Percentiles rank a stretch among this genome's conserved stretches.
Evolutionary conservation across 345 rosid genomes (phyloP).

Genomic region (Cardamine resedifolia): DNA sequence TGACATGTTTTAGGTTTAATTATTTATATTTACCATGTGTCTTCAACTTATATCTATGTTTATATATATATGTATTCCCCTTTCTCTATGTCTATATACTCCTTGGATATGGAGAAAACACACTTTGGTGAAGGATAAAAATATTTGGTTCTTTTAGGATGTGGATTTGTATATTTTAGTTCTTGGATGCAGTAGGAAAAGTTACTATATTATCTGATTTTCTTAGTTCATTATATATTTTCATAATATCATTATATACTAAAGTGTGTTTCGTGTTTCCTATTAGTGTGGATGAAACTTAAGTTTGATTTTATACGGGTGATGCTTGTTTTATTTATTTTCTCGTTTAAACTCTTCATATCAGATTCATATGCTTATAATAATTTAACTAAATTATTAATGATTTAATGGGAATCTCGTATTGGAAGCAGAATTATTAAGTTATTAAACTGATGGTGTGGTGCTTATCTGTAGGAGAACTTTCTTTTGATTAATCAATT

Average conservation of each 20-base stretch:
- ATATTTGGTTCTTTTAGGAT: background rate
- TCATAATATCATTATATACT: background rate
- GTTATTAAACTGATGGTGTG: constrained; percentile 29
- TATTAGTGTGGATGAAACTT: constrained; percentile 26
- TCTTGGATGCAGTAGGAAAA: constrained; percentile 7
- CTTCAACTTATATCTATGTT: background rate
- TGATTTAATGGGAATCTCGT: constrained; percentile 31
- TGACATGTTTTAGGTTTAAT: constrained; percentile 4
- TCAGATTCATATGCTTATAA: constrained; percentile 21
- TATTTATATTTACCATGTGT: constrained; percentile 6
- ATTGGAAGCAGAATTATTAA: constrained; percentile 26
- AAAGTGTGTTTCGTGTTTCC: constrained; percentile 20
- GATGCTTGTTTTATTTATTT: constrained; percentile 2
- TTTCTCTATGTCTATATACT: background rate
- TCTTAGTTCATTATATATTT: background rate
- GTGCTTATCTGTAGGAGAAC: constrained; percentile 40
- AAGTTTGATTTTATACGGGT: constrained; percentile 1
- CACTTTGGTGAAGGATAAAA: background rate
- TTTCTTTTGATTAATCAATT: constrained; percentile 31
- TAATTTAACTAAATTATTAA: constrained; percentile 11
- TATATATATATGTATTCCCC: background rate
- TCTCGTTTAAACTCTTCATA: background rate
- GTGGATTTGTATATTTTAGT: constrained; percentile 21
- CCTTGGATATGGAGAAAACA: constrained; percentile 20
- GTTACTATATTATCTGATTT: background rate